Evolutionary conservation across 306 rosid species (phyloP).

Genomic region (Vicia sativa): DNA sequence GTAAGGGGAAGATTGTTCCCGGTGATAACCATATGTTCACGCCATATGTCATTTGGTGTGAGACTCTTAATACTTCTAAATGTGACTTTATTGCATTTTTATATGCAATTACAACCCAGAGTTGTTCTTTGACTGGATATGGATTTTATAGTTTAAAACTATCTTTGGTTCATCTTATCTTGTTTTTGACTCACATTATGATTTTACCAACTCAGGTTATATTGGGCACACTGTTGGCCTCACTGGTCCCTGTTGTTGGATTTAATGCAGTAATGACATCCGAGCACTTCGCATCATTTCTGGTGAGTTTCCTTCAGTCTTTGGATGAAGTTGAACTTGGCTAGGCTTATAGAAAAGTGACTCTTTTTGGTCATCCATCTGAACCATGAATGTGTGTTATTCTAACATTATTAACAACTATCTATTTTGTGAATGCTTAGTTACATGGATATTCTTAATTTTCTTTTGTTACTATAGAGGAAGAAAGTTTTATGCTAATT

Average conservation of each 20-base stretch:
- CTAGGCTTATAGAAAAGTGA: background rate
- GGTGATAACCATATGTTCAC: too few species aligned
- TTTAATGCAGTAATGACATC: slow-evolving; percentile 98
- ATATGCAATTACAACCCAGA: slow-evolving; percentile 17
- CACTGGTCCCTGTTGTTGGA: slow-evolving; percentile 98
- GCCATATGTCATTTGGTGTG: too few species aligned
- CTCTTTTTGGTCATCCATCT: slow-evolving; percentile 7
- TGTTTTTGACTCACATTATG: slow-evolving; percentile 40
- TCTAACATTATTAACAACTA: slow-evolving; percentile 8
- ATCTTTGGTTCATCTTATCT: slow-evolving; percentile 11
- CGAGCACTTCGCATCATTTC: slow-evolving; percentile 96
- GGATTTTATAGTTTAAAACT: slow-evolving; percentile 22
- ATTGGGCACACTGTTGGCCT: slow-evolving; percentile 86
- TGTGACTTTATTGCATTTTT: background rate
- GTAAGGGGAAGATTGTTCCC: too few species aligned
- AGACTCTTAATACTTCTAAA: background rate
- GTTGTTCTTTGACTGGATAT: slow-evolving; percentile 26
- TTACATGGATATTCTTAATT: slow-evolving; percentile 9
- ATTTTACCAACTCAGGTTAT: slow-evolving; percentile 66
- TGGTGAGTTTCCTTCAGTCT: slow-evolving; percentile 57
- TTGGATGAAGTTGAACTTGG: slow-evolving; percentile 25
- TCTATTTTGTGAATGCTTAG: slow-evolving; percentile 5
- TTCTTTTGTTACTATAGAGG: slow-evolving; percentile 1
- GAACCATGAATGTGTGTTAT: background rate
- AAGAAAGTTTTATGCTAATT: slow-evolving; percentile 4